Percentiles rank a stretch among this genome's conserved stretches.
phyloP scores from a whole-genome alignment of 768 basidiomycete genomes.

The Phanerochaete sordida region DNA sequence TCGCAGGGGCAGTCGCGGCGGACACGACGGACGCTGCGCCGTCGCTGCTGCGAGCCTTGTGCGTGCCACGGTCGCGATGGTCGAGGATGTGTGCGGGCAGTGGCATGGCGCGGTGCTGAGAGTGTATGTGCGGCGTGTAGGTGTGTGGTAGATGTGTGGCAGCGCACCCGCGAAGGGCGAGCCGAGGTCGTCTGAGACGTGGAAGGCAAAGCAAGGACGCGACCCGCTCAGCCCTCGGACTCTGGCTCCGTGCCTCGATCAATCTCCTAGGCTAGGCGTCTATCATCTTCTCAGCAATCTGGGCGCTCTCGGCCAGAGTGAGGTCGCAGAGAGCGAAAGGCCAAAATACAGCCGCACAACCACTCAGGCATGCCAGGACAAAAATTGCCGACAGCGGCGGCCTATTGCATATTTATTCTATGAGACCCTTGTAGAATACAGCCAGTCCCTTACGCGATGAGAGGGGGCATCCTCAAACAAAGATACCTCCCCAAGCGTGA shows the following conservation, averaged over 20 bases:
- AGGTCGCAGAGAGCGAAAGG: too few relatives aligned
- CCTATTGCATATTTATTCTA: too few relatives aligned
- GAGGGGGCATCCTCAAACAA: too few relatives aligned
- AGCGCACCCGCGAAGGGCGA: background rate
- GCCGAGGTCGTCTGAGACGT: background rate
- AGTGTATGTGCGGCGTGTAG: background rate
- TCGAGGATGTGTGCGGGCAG: constrained; percentile 1
- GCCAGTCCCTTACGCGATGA: too few relatives aligned
- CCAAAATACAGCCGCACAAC: too few relatives aligned
- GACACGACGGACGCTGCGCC: constrained; percentile 8
- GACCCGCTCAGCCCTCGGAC: background rate
- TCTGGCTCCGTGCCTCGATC: background rate
- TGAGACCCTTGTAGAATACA: too few relatives aligned
- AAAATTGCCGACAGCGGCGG: too few relatives aligned
- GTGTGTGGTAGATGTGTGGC: background rate
- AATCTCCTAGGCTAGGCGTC: background rate
- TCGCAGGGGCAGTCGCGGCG: background rate
- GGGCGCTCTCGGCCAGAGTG: background rate
- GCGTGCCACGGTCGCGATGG: constrained; percentile 10
- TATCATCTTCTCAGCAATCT: background rate
- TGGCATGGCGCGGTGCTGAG: background rate
- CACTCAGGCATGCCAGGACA: too few relatives aligned
- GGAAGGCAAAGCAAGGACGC: background rate
- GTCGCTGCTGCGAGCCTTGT: constrained; percentile 12
- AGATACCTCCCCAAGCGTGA: too few relatives aligned